Evolutionary conservation across 441 rosid species (phyloP), one percentile per base, ranked within the genome.

Genomic region (Syzygium malaccense): DNA sequence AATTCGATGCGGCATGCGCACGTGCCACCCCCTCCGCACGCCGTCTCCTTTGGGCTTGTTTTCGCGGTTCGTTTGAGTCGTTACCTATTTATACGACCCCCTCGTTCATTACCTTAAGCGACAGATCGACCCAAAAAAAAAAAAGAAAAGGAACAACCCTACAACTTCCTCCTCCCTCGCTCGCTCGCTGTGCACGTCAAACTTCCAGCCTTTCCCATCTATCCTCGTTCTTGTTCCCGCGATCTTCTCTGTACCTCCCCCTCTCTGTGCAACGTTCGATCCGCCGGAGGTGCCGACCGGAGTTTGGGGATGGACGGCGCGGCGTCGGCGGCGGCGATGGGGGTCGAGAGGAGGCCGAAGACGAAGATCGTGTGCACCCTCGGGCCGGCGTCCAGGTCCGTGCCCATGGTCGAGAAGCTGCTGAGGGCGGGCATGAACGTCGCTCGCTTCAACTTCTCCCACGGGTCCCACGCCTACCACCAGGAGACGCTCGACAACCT

Each of bases 321-420:
- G 23, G 25, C 30, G 55, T 26, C 8, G 5, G 86, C 53, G 55
- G 4, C 49, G 56, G n/a, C 41, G 26, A 32, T 33, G 87, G 62
- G 7, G 60, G 33, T 55, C 62, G 91, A 87, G 83, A 89, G 45
- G 90, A 90, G 86, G 89, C 93, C 99, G 13, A 97, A 97, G 92
- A 96, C 99, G 85, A 97, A 97, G 95, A 96, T 96, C 89, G 99
- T 96, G 14, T 96, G 99, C 94, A 97, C 99, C 8, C 94, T 96
- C 6, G 99, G 99, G 10, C 99, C 99, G 1, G 96, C 98, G 20
- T 96, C 99, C 28, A 92, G 99, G 90, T 95, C 99, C 30, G 93
- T 96, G 18, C 92, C 94, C 20, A 93, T 95, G 99, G 14, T 93
- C 9, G 97, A 97, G 94, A 97, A 95, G 94, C 95, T 96, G 20